phyloP scores from a whole-genome alignment of 805 yeast species.

The Lachancea meyersii region DNA sequence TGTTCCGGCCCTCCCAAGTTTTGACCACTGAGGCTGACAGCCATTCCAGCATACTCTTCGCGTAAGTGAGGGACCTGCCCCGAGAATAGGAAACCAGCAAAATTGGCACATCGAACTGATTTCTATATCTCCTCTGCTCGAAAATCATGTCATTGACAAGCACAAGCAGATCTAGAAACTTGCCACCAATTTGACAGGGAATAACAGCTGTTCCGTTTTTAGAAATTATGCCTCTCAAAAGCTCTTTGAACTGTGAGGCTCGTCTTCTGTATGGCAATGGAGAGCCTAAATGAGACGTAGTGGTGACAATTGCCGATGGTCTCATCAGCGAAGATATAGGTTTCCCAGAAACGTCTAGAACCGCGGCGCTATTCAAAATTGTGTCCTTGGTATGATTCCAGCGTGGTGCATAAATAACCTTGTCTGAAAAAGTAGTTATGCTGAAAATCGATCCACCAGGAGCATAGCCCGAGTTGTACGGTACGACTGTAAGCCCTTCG shows the following conservation, averaged over 20 bases:
- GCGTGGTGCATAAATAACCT: constrained; percentile 78
- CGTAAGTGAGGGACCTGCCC: constrained; percentile 69
- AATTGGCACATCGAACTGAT: constrained; percentile 51
- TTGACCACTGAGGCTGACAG: constrained; percentile 82
- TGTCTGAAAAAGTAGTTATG: constrained; percentile 64
- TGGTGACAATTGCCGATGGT: constrained; percentile 79
- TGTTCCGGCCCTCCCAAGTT: constrained; percentile 69
- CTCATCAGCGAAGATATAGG: constrained; percentile 59
- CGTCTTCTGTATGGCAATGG: constrained; percentile 54
- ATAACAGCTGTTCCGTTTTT: constrained; percentile 61
- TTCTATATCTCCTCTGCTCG: constrained; percentile 33
- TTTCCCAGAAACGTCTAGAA: constrained; percentile 51
- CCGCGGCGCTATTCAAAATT: constrained; percentile 65
- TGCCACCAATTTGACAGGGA: constrained; percentile 75
- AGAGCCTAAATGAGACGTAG: constrained; percentile 52
- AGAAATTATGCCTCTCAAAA: constrained; percentile 43
- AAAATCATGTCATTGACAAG: constrained; percentile 61
- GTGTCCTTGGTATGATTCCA: constrained; percentile 95
- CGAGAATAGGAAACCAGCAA: constrained; percentile 73
- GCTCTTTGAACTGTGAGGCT: constrained; percentile 59
- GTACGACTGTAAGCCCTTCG: constrained; percentile 62
- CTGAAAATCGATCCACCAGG: constrained; percentile 93
- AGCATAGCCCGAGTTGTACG: constrained; percentile 86
- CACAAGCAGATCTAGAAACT: constrained; percentile 74
- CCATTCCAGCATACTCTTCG: constrained; percentile 92